phyloP scores from a whole-genome alignment of 2,329 filamentous ascomycete genomes.

The Aspergillus glaucus region DNA sequence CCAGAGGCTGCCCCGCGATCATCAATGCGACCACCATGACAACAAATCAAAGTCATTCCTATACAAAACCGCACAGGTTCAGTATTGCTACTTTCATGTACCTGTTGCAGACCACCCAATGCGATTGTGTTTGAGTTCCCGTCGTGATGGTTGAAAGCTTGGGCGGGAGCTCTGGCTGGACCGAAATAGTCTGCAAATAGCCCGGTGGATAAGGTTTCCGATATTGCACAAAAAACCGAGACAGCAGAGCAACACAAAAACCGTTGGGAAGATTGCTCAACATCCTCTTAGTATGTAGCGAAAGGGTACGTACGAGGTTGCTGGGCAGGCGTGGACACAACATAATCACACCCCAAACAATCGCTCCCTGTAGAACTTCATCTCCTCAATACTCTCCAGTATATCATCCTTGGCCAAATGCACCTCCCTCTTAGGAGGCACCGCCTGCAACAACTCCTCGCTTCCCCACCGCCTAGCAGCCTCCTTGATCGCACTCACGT shows the following conservation, averaged over 20 bases:
- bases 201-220: too few relatives aligned
- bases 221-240: too few relatives aligned
- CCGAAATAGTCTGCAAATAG: too few relatives aligned
- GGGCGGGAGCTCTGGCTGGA: neutral
- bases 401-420: slow-evolving; percentile 89
- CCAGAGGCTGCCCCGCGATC: slow-evolving; percentile 1
- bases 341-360: slow-evolving; percentile 49
- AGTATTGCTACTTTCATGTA: neutral
- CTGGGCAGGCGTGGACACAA: neutral
- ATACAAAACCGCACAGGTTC: neutral
- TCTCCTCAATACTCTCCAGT: slow-evolving; percentile 89
- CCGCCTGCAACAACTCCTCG: slow-evolving; percentile 52
- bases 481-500: slow-evolving; percentile 91
- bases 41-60: neutral
- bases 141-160: neutral
- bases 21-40: neutral
- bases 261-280: neutral
- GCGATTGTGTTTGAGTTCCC: too few relatives aligned
- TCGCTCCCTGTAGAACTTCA: slow-evolving; percentile 68
- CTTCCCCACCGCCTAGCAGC: slow-evolving; percentile 75
- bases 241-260: too few relatives aligned
- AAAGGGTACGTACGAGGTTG: too few relatives aligned
- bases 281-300: neutral
- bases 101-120: neutral
- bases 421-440: slow-evolving; percentile 65